These are phyloP conservation scores for Elsinoe arachidis DNA, from an alignment of 2,329 filamentous ascomycete species.

Conservation along the genomic window DNA sequence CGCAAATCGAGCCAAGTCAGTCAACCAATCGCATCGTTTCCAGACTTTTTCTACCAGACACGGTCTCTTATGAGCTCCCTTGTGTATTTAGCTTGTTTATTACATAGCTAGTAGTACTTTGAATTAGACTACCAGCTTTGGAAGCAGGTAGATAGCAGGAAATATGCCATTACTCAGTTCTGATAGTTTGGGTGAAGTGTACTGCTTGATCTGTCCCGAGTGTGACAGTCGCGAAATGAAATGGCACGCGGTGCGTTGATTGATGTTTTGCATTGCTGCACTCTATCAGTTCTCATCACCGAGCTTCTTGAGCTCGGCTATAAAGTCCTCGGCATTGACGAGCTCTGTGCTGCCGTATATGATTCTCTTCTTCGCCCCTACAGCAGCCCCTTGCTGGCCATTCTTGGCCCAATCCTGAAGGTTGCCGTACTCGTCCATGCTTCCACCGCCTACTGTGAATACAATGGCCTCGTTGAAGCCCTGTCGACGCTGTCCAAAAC, in stretches of 20 bases:
- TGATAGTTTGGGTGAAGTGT: too few species aligned
- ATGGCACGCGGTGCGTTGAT: neutral
- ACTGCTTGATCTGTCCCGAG: neutral
- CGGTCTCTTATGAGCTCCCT: neutral
- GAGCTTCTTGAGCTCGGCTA: constrained; percentile 49
- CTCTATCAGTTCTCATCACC: constrained; percentile 45
- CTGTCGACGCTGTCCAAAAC: constrained; percentile 73
- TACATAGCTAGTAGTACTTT: too few species aligned
- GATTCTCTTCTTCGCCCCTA: constrained; percentile 63
- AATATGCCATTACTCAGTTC: too few species aligned
- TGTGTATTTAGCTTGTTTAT: neutral
- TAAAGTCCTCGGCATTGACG: constrained; percentile 54
- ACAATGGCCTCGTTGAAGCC: constrained; percentile 34
- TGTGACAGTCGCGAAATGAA: too few species aligned
- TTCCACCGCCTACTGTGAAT: constrained; percentile 63
- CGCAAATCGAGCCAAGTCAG: neutral
- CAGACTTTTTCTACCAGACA: neutral
- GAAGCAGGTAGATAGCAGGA: too few species aligned
- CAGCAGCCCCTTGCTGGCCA: constrained; percentile 42
- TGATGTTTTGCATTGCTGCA: neutral
- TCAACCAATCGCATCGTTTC: too few species aligned
- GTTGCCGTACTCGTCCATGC: constrained; percentile 98
- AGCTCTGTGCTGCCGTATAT: constrained; percentile 88
- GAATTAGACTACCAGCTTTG: too few species aligned
- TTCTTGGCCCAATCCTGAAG: constrained; percentile 85